Conservation (phyloP, 306 rosid genomes). For the Quercus parvula region DNA sequence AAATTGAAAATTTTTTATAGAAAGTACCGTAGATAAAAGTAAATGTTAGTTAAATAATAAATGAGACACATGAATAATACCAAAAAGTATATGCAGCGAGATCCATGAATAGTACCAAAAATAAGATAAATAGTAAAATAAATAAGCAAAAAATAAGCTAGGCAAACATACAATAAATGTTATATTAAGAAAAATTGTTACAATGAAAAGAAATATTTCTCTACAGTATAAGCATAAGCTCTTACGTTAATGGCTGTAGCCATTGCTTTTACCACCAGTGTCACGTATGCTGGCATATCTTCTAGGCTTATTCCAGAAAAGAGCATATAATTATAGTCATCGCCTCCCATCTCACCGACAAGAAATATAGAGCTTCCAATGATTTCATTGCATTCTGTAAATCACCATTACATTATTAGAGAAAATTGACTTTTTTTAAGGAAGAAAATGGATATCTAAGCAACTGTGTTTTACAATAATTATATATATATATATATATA, state of each 20-base stretch:
- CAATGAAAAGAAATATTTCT: neutral
- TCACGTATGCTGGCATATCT: slow-evolving; percentile 33
- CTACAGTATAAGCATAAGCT: neutral
- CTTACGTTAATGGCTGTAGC: slow-evolving; percentile 34
- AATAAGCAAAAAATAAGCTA: too few species aligned
- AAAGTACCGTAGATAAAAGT: too few species aligned
- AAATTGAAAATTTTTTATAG: too few species aligned
- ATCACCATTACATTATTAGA: neutral
- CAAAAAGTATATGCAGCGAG: too few species aligned
- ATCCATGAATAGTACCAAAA: too few species aligned
- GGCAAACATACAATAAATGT: neutral
- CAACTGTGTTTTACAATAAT: too few species aligned
- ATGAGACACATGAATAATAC: too few species aligned
- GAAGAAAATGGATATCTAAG: neutral
- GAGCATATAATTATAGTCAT: slow-evolving; percentile 44
- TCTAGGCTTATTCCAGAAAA: neutral
- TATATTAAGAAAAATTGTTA: neutral
- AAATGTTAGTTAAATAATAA: too few species aligned
- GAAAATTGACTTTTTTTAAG: too few species aligned
- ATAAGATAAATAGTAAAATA: too few species aligned
- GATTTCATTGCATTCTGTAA: slow-evolving; percentile 38
- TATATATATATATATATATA: too few species aligned
- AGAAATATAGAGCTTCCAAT: slow-evolving; percentile 41
- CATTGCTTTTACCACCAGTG: slow-evolving; percentile 36
- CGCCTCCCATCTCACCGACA: slow-evolving; percentile 65